Evolutionary conservation across 176 grass and related monocot genomes (phyloP).

Genomic region (Lolium perenne): DNA sequence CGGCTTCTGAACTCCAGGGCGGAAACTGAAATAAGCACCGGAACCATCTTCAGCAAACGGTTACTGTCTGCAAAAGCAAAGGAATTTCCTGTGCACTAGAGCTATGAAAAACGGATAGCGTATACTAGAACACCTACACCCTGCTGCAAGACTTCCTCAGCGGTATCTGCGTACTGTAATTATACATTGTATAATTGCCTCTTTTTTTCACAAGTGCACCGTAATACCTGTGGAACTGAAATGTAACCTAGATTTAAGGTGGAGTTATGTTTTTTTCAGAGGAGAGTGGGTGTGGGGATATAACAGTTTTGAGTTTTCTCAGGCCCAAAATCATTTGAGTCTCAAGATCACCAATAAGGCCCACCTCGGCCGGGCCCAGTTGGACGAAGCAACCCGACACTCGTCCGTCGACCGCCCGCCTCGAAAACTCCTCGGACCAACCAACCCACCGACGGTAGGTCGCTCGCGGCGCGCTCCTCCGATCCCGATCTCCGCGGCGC

Average conservation of each 20-base stretch:
- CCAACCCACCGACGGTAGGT: constrained; percentile 41
- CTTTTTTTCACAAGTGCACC: neutral
- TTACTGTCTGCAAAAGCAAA: neutral
- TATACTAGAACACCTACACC: neutral
- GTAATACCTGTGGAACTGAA: neutral
- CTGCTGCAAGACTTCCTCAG: neutral
- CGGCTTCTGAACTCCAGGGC: neutral
- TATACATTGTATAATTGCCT: neutral
- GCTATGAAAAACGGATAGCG: neutral
- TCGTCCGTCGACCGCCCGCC: neutral
- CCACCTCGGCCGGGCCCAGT: neutral
- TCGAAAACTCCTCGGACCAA: neutral
- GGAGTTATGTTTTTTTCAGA: no score
- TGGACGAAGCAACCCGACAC: neutral
- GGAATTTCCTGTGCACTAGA: neutral
- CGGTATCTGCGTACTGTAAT: neutral
- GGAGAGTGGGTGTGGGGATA: no score
- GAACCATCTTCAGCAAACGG: neutral
- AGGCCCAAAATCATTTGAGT: neutral
- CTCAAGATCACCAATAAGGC: neutral
- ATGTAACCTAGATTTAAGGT: no score
- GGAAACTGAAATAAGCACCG: neutral
- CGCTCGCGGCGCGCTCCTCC: constrained; percentile 24
- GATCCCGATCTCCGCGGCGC: constrained; percentile 54
- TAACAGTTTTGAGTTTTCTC: neutral